Evolutionary conservation across 495 filamentous ascomycete genomes (phyloP), one percentile per base, ranked within the genome.

Genomic region (Evernia prunastri): DNA sequence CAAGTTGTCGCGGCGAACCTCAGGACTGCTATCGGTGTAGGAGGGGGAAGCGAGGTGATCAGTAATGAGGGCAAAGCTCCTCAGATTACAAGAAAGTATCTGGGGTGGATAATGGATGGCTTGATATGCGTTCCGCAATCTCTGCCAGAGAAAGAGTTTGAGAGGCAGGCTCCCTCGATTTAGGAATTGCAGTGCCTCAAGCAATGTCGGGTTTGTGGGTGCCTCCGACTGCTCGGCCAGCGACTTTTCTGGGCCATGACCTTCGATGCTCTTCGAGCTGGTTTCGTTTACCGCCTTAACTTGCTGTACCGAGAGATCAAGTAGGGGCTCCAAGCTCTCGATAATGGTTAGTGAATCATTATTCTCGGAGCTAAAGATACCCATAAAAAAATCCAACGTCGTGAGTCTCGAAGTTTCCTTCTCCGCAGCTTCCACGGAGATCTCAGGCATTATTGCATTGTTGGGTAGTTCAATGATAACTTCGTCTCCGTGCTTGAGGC

Each of bases 331-430:
- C 39, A 99, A 78, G 43, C 84, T 94, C 67, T 96, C 91, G 67
- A 99, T 96, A 6, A 96, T 81, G 12, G 85, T 82, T 7, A 90
- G 80, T 0, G 94, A 87, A 69, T 96, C 85, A 42, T 84, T 83
- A 39, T 82, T 75, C 47, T 86, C 80, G 31, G 81, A 73, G 59
- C 77, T 79, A 67, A 97, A 96, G 1, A 99, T 84, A 36, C 85
- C 88, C 64, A 89, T 79, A 75, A 99, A 97, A 75, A 96, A 97
- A 69, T 96, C 95, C 84, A 94, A 92, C 0, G 92, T 97, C 18
- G 89, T 96, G 18, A 97, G 78, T 70, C 91, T 89, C 54, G 89
- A 90, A 33, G 96, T 89, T 70, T 99, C 94, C 37, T 91, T 86
- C 56, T 96, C 91, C 17, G 92, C 86, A 5, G 89, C 89, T 17